Evolutionary conservation across 2,329 filamentous ascomycete genomes (phyloP).

Genomic region (Bertia moriformis): DNA sequence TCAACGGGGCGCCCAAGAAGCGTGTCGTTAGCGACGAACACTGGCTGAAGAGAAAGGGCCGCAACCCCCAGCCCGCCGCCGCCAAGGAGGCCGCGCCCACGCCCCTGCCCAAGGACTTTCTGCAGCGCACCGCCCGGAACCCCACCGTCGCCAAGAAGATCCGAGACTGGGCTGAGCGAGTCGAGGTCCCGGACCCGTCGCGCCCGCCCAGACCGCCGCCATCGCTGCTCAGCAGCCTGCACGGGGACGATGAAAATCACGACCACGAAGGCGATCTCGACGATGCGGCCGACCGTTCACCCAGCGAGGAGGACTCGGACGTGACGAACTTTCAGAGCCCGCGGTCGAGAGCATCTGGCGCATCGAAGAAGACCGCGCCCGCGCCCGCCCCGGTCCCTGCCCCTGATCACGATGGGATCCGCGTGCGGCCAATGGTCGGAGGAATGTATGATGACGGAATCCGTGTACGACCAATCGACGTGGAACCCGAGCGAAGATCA

Average conservation of each 20-base stretch:
- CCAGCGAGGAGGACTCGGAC: background rate
- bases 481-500: constrained; percentile 3
- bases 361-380: background rate
- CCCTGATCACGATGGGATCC: constrained; percentile 16
- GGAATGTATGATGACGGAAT: constrained; percentile 12
- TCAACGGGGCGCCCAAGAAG: constrained; percentile 63
- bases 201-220: too few relatives aligned
- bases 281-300: background rate
- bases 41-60: constrained; percentile 53
- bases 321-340: background rate
- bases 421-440: constrained; percentile 11
- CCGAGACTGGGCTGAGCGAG: constrained; percentile 42
- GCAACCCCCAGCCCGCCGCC: constrained; percentile 17
- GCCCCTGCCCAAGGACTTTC: constrained; percentile 42
- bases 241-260: too few relatives aligned
- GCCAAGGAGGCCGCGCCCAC: constrained; percentile 16
- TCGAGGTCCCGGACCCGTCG: constrained; percentile 31
- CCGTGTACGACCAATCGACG: constrained; percentile 10
- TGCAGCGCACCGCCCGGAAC: constrained; percentile 34
- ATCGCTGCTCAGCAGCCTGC: constrained; percentile 19
- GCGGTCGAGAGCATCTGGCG: background rate
- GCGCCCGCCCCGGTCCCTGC: background rate
- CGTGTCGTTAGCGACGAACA: constrained; percentile 85
- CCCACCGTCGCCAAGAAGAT: constrained; percentile 43
- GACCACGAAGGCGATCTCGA: background rate